Evolutionary conservation across 2,329 filamentous ascomycete species (phyloP), one percentile per base, ranked within the genome.

Genomic region (Penicillium frequentans): DNA sequence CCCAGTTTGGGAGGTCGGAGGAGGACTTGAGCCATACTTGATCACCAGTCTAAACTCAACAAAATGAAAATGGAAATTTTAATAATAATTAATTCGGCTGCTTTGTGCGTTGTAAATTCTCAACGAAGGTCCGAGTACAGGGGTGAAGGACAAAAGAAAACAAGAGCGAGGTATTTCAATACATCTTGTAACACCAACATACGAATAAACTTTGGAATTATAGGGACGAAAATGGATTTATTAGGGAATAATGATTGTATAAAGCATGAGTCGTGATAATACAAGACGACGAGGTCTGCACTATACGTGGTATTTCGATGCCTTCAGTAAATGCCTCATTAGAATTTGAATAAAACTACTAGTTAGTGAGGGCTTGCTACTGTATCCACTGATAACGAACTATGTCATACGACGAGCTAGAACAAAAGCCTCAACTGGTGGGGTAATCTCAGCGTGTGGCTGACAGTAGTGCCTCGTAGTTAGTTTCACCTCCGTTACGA

Each of bases 271-370:
- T 10, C 27, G 10, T 29, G 3, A 29, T 10, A 11, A 29, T 29
- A 29, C 9, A 29, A 10, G 27, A 7, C 27, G 10, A 29, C 3
- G 9, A 29, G 27, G 27, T 29, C 27, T 29, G 10, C 27, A 29
- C 27, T 16, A 37, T 50, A 55, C 46, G 50, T 54, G 45, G 52
- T 35, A 59, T 50, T 59, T 59, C 35, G 49, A 29, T 44, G n/a
- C 45, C 35, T 23, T 21, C 33, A 42, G 19, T 42, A 63, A 65
- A 64, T 60, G 55, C 62, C 55, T 60, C 62, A 65, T 56, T 54
- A 54, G 61, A 58, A 63, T 58, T 52, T 51, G 55, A 47, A 29
- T 55, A 37, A 24, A 54, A 33, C 8, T 21, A 52, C n/a, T 21
- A 46, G 57, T 52, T 56, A 59, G 56, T 26, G 26, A 26, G 27